A percentile compares a stretch with the other conserved stretches of the same genome.
These are phyloP conservation scores for Dryadomyces quercus-mongolicae DNA, from an alignment of 2,329 filamentous ascomycete species.

Conservation along the genomic window DNA sequence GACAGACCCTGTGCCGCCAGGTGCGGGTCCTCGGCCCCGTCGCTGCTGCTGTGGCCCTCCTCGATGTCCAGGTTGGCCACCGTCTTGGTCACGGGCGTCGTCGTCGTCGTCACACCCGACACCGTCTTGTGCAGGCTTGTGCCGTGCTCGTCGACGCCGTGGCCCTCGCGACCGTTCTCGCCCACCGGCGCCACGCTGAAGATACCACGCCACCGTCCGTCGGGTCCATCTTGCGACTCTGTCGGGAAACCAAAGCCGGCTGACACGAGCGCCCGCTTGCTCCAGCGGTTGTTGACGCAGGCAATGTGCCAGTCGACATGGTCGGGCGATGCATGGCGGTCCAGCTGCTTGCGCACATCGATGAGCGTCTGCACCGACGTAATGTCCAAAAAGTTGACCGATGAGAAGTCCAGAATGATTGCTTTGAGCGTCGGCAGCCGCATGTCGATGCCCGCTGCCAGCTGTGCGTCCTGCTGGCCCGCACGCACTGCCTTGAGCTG, in stretches of 20 bases:
- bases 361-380: constrained; percentile 45
- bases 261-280: constrained; percentile 39
- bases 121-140: constrained; percentile 21
- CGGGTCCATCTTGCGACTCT: constrained; percentile 33
- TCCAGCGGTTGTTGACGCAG: constrained; percentile 42
- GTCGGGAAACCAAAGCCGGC: constrained; percentile 53
- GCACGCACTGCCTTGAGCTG: constrained; percentile 18
- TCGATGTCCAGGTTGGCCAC: constrained; percentile 13
- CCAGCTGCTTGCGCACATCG: constrained; percentile 41
- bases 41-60: constrained; percentile 13
- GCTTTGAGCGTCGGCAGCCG: constrained; percentile 27
- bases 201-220: constrained; percentile 79
- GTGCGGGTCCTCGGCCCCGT: constrained; percentile 21
- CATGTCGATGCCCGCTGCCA: constrained; percentile 10
- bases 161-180: constrained; percentile 57
- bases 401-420: constrained; percentile 44
- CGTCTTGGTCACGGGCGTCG: constrained; percentile 7
- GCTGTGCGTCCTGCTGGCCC: constrained; percentile 9
- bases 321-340: constrained; percentile 36
- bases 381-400: constrained; percentile 44
- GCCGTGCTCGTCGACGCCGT: constrained; percentile 49
- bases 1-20: constrained; percentile 10
- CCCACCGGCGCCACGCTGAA: constrained; percentile 75
- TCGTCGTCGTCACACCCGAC: not conserved
- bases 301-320: constrained; percentile 42